Base-by-base conservation (phyloP, 257 asterid genomes). In the Paulownia fortunei region DNA sequence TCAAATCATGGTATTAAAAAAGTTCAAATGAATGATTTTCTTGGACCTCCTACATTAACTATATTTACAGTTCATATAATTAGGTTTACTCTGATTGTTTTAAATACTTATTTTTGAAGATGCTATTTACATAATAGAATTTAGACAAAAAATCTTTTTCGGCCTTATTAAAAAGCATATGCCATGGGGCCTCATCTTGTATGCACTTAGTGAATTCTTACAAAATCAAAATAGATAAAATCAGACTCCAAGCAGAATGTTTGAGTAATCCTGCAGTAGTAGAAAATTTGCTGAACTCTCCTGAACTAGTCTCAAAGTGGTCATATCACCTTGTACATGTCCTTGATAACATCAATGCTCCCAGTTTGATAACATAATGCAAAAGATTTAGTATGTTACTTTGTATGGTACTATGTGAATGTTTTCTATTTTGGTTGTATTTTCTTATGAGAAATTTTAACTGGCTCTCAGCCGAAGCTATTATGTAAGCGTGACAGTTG, bases 401-500 rank as follows among this genome's bases (percentile, higher is more conserved):
- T 49, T 42, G 23, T 2, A 47, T 5, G 37, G 6, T 30, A 32
- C 37, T 30, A 23, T 30, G n/a, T 15, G 30, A 59, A 41, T 27
- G 36, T 19, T 26, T 47, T 19, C 36, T 72, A 27, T 61, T 47
- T 65, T 24, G 13, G 52, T 47, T 19, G 30, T 10, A 39, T 54
- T 64, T 64, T 72, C 24, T 60, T 11, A 12, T 3, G 49, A 52
- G 54, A 6, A 55, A 19, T 10, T 73, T 21, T 21, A 6, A 15
- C 69, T 46, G 72, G 42, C n/a, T 32, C n/a, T 47, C 23, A 39
- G 69, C 12, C n/a, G 76, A 70, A 37, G 37, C 82, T 74, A 73
- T 69, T 23, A 18, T 27, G 12, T 65, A 23, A 66, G 79, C 64
- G 30, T 37, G 58, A 49, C 58, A 75, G 8, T 54, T 36, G 61